Base-by-base conservation (phyloP, 75 land plant species). In the Sequoia sempervirens region DNA sequence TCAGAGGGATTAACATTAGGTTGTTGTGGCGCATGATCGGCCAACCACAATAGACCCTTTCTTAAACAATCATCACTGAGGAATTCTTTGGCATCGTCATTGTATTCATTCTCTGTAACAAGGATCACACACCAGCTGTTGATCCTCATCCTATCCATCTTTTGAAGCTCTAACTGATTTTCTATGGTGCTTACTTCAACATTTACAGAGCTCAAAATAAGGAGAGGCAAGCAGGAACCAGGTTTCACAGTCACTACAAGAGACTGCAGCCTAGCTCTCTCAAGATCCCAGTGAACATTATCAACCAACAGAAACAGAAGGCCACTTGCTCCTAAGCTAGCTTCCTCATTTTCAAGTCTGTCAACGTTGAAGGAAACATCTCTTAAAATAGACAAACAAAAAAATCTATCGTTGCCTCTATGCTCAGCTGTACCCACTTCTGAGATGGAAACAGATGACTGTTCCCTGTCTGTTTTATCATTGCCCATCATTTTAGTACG, bases 1-100 rank as follows among this genome's bases (percentile, higher is more conserved):
- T 90, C 88, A 38, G 89, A 81, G 47, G 80, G 68, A 18, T 81
- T 79, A 41, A 97, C 83, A 83, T 84, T 80, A 40, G 95, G 96
- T 83, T 93, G 98, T 73, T 18, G 41, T 14, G 92, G 94, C 78
- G 93, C 84, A 38, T 89, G 87, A 46, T 85, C 84, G 41, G 99
- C 96, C 74, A 97, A 84, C 99, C 99, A 97, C 26, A 83, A 56
- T 30, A 97, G 83, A 14, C 98, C 98, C 26, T 89, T 86, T 73
- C 85, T 90, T 54, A 97, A 83, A 72, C 83, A 70, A 28, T 90
- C 84, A 79, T 95, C 96, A 84, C 90, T 89, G 82, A 88, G 93
- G 82, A 91, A 92, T 32, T 85, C 89, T 85, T 86, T 83, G 1
- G 78, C 32, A 0, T 82, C 18, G 20, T 72, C 56, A 37, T 64